Percentiles rank a stretch among this genome's conserved stretches.
Evolutionary conservation across 163 green algal genomes (phyloP).

Genomic region (Coccomyxa subellipsoidea): DNA sequence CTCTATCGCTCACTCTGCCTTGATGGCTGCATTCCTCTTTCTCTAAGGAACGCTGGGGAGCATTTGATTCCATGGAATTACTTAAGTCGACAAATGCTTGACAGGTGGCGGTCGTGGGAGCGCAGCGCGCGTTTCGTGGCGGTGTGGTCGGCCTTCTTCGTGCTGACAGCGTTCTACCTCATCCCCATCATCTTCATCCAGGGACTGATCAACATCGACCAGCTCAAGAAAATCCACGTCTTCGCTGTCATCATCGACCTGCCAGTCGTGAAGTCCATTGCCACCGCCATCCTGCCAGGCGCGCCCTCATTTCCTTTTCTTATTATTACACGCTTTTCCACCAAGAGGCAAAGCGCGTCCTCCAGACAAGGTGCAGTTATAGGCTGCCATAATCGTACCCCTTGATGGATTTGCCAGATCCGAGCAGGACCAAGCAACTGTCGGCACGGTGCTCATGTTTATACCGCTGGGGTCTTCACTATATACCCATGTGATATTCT

Average conservation of each 20-base stretch:
- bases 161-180: slow-evolving; percentile 62
- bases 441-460: no score
- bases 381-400: no score
- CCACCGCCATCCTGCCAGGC: slow-evolving; percentile 39
- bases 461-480: no score
- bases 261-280: slow-evolving; percentile 14
- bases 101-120: slow-evolving; percentile 46
- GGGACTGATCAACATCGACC: slow-evolving; percentile 37
- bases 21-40: no score
- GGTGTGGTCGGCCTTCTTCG: slow-evolving; percentile 53
- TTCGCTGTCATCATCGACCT: slow-evolving; percentile 52
- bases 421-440: no score
- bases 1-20: no score
- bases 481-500: no score
- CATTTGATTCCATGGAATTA: neutral
- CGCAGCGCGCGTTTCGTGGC: slow-evolving; percentile 37
- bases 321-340: no score
- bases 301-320: neutral
- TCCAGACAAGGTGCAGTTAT: no score
- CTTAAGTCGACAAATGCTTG: neutral
- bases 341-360: no score
- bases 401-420: no score
- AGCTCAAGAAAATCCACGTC: slow-evolving; percentile 30
- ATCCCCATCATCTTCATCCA: slow-evolving; percentile 42
- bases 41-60: no score